Conservation (phyloP, 352 stramenopile genomes). For the Globisporangium yorkense region DNA sequence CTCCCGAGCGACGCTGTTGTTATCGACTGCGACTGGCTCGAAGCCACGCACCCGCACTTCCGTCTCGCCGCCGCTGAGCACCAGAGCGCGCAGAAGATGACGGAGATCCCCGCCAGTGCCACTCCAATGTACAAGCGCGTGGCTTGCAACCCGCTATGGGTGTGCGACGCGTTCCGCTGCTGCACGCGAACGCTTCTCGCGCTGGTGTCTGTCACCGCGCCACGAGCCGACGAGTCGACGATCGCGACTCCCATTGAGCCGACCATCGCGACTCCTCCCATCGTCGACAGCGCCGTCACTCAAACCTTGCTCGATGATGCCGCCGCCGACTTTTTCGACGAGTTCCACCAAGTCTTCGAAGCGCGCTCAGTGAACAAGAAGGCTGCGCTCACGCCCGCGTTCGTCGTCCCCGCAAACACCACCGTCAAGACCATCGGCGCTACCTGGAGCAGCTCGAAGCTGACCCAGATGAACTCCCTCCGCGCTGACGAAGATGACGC, state of each 20-base stretch:
- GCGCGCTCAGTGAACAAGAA: constrained; percentile 1
- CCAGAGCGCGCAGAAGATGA: constrained; percentile 10
- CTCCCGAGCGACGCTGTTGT: constrained; percentile 11
- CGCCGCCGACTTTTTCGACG: constrained; percentile 7
- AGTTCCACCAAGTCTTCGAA: constrained; percentile 14
- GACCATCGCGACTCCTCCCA: neutral
- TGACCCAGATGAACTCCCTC: constrained; percentile 7
- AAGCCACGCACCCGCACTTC: constrained; percentile 16
- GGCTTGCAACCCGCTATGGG: neutral
- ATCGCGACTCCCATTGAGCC: neutral
- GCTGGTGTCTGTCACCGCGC: constrained; percentile 1
- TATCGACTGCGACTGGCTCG: constrained; percentile 14
- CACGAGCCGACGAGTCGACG: neutral
- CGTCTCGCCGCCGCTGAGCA: constrained; percentile 1
- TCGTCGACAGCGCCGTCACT: neutral
- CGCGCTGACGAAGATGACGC: constrained; percentile 6
- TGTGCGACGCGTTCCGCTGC: constrained; percentile 3
- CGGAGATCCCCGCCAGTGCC: neutral
- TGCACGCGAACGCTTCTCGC: constrained; percentile 10
- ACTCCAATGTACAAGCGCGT: constrained; percentile 1
- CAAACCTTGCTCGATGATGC: too few relatives aligned
- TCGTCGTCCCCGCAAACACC: neutral
- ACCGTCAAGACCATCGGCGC: constrained; percentile 1
- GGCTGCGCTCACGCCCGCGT: constrained; percentile 1
- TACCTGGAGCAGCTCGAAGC: neutral